Evolutionary conservation across 73 alveolate species (phyloP), one percentile per base, ranked within the genome.

Genomic region (Paramecium sexaurelia): DNA sequence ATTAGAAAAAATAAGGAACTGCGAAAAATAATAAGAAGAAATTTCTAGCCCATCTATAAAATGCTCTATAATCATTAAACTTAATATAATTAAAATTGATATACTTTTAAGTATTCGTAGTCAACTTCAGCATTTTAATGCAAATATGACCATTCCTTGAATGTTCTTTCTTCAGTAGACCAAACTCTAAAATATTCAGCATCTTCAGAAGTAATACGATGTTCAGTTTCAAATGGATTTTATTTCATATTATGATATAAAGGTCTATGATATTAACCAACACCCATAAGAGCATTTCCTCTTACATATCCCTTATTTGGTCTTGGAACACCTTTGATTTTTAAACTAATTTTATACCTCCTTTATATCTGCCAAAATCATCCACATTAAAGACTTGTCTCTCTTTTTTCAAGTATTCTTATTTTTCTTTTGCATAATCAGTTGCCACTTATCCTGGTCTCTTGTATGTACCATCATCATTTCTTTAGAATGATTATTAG

Each of bases 401-500:
- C 22, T 57, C 82, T 27, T 57, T 24, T 57, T 32, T 57, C 36
- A 57, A 32, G 15, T 57, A 57, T 0, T 57, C 82, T 32, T 57
- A 13, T 24, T 57, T 57, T 7, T 57, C 82, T 57, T 57, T 57
- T 3, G 82, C 82, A 57, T 57, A 57, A 57, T 57, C 82, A 22
- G 82, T 22, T 57, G 82, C 82, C 36, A 57, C 82, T 57, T 57
- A 57, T 57, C 82, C 82, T 57, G 82, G 82, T 24, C 82, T 57
- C 7, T 57, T 57, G 82, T 57, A 57, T 24, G 82, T 57, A 57
- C 82, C 82, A 57, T 57, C 82, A 57, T 57, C 82, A 57, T 57
- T 57, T 57, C 82, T 57, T 57, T 57, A 6, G 40, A 57, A 57
- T n/a, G 82, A 57, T 57, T 57, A 20, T 57, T 32, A 8, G n/a